phyloP scores from a whole-genome alignment of 2,329 filamentous ascomycete genomes.

The Fusarium sp. region DNA sequence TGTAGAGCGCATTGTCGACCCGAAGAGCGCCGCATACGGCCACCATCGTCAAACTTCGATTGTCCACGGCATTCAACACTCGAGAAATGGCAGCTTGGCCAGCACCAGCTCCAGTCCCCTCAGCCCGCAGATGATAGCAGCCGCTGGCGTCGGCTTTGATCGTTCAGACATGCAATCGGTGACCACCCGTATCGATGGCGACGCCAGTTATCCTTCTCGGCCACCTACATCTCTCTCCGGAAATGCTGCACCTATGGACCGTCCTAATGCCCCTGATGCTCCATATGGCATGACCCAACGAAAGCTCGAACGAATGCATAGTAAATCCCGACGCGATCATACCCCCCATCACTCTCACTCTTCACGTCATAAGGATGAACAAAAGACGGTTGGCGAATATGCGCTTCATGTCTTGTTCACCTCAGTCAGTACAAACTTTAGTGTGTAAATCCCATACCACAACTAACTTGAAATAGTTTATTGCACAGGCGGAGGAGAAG shows the following conservation, averaged over 20 bases:
- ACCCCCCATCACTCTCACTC: slow-evolving; percentile 80
- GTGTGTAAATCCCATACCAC: background rate
- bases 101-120: slow-evolving; percentile 85
- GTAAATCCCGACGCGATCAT: slow-evolving; percentile 76
- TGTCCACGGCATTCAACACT: slow-evolving; percentile 94
- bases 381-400: slow-evolving; percentile 97
- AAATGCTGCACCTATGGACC: slow-evolving; percentile 51
- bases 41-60: slow-evolving; percentile 98
- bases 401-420: slow-evolving; percentile 96
- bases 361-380: slow-evolving; percentile 75
- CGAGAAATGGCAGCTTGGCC: slow-evolving; percentile 85
- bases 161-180: slow-evolving; percentile 61
- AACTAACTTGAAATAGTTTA: slow-evolving; percentile 67
- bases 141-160: slow-evolving; percentile 67
- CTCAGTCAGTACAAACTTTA: slow-evolving; percentile 64
- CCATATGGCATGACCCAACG: slow-evolving; percentile 57
- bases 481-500: slow-evolving; percentile 95
- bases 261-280: slow-evolving; percentile 57
- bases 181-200: slow-evolving; percentile 55
- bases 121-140: slow-evolving; percentile 85
- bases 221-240: slow-evolving; percentile 61
- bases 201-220: slow-evolving; percentile 51
- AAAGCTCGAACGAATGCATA: slow-evolving; percentile 69
- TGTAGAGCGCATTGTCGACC: slow-evolving; percentile 63
- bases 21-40: slow-evolving; percentile 70